Evolutionary conservation across 1,139 yeast species (phyloP).

Genomic region (Spencermartinsiella ligniputridi): DNA sequence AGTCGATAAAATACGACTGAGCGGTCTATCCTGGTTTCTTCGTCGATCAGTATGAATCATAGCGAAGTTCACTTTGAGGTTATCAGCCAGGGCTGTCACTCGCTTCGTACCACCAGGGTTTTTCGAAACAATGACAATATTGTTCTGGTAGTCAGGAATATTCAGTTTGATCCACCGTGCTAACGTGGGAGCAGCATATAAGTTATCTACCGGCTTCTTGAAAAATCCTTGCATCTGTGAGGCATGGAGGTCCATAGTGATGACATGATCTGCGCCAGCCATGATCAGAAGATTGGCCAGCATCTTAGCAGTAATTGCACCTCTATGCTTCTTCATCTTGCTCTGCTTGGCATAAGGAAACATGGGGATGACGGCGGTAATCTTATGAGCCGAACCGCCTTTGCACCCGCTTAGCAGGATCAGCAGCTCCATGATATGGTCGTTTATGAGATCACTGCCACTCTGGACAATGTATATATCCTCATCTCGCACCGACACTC

Average conservation of each 20-base stretch:
- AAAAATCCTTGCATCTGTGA: slow-evolving; percentile 99
- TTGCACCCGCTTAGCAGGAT: slow-evolving; percentile 92
- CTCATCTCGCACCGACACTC: slow-evolving; percentile 91
- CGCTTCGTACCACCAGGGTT: slow-evolving; percentile 99
- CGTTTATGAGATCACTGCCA: slow-evolving; percentile 85
- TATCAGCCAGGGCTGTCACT: slow-evolving; percentile 95
- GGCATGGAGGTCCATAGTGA: slow-evolving; percentile 97
- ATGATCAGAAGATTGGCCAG: slow-evolving; percentile 87
- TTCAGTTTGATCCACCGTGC: slow-evolving; percentile 96
- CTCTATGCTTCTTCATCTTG: slow-evolving; percentile 97
- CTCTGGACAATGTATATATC: slow-evolving; percentile 95
- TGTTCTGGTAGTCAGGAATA: slow-evolving; percentile 72
- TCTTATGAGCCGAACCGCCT: slow-evolving; percentile 95
- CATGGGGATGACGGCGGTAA: slow-evolving; percentile 96
- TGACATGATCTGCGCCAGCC: slow-evolving; percentile 99
- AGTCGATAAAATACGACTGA: slow-evolving; percentile 20
- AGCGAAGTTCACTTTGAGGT: slow-evolving; percentile 91
- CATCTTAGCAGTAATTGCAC: slow-evolving; percentile 99
- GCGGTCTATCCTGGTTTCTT: slow-evolving; percentile 70
- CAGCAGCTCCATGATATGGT: slow-evolving; percentile 92
- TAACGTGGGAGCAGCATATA: slow-evolving; percentile 93
- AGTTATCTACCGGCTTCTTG: slow-evolving; percentile 92
- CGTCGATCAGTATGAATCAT: slow-evolving; percentile 99
- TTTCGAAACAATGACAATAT: slow-evolving; percentile 88
- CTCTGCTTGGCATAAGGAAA: slow-evolving; percentile 97